Evolutionary conservation across 371 early-diverging fungal species (phyloP).

Genomic region (Sporodiniella umbellata): DNA sequence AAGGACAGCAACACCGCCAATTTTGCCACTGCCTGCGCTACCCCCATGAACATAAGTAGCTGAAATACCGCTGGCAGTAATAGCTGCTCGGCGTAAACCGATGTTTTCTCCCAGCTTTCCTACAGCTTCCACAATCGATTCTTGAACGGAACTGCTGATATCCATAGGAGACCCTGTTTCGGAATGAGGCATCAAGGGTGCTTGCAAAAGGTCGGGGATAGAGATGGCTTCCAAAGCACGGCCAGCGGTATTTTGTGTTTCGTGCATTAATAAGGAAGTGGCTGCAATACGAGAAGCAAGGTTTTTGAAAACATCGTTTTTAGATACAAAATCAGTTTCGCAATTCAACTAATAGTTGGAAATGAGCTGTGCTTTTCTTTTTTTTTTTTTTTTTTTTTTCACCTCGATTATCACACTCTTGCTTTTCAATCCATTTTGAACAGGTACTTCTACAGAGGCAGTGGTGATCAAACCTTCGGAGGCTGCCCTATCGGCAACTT

Average conservation of each 20-base stretch:
- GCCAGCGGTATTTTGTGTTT: constrained; percentile 14
- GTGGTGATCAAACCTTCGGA: constrained; percentile 68
- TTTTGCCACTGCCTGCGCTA: constrained; percentile 55
- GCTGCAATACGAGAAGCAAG: constrained; percentile 72
- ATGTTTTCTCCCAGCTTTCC: constrained; percentile 91
- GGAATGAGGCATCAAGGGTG: constrained; percentile 57
- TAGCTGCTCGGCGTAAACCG: constrained; percentile 68
- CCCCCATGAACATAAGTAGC: constrained; percentile 76
- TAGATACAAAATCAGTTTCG: constrained; percentile 94
- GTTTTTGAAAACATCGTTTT: constrained; percentile 76
- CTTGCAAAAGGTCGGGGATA: constrained; percentile 37
- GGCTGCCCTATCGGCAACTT: constrained; percentile 48
- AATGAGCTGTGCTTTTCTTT: too few relatives aligned
- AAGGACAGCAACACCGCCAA: constrained; percentile 71
- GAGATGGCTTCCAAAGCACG: constrained; percentile 43
- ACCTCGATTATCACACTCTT: constrained; percentile 69
- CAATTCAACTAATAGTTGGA: constrained; percentile 74
- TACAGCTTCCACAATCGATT: constrained; percentile 68
- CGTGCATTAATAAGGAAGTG: constrained; percentile 55
- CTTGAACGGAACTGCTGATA: constrained; percentile 53
- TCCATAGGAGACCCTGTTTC: constrained; percentile 16
- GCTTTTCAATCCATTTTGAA: constrained; percentile 29
- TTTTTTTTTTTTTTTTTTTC: too few relatives aligned
- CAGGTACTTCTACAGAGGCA: constrained; percentile 41
- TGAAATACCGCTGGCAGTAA: constrained; percentile 36